Percentiles rank a stretch among this genome's conserved stretches.
Conservation (phyloP, 177 flowering plant genomes). For the Vitis hybrid region DNA sequence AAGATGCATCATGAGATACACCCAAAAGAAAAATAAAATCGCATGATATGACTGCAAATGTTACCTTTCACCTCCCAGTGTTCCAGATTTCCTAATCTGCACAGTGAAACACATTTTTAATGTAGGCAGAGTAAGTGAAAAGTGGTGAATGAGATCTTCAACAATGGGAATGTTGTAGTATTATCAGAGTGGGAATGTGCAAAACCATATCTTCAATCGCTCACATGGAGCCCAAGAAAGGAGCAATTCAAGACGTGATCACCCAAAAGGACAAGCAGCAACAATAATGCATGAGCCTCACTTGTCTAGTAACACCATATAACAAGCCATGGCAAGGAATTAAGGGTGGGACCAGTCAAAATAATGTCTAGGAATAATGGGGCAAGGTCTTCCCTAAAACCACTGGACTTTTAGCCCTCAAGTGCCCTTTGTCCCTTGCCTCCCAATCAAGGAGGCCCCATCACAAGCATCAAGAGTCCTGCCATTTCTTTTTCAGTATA, state of each 20-base stretch:
- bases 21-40: too few species aligned
- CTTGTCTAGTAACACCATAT: background rate
- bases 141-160: too few species aligned
- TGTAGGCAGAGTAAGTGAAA: too few species aligned
- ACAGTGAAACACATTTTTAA: too few species aligned
- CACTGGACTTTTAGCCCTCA: background rate
- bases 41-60: too few species aligned
- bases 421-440: background rate
- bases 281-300: slow-evolving; percentile 12
- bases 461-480: background rate
- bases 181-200: too few species aligned
- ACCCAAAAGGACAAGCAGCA: slow-evolving; percentile 4
- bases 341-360: slow-evolving; percentile 7
- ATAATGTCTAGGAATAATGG: slow-evolving; percentile 9
- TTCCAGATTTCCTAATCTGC: too few species aligned
- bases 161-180: too few species aligned
- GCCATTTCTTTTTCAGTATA: slow-evolving; percentile 7
- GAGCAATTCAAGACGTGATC: slow-evolving; percentile 2
- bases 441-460: background rate
- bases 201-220: too few species aligned
- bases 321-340: background rate
- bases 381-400: slow-evolving; percentile 2
- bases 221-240: slow-evolving; percentile 14
- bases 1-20: too few species aligned
- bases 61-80: too few species aligned